phyloP scores from a whole-genome alignment of 257 asterid species.

The Solanum habrochaites region DNA sequence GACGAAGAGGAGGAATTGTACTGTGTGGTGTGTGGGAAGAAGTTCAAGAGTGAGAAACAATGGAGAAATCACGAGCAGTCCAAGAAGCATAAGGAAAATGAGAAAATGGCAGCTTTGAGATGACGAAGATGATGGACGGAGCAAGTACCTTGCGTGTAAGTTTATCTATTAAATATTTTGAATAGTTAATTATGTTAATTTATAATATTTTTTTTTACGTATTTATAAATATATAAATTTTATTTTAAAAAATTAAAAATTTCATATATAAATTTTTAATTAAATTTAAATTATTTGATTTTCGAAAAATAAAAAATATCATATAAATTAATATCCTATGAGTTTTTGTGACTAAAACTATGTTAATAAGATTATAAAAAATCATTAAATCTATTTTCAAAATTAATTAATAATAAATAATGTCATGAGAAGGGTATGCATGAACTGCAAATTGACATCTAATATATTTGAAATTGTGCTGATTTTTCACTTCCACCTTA shows the following conservation, averaged over 20 bases:
- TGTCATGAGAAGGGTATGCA: neutral
- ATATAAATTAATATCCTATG: neutral
- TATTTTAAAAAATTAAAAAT: no score
- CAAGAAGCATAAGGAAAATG: neutral
- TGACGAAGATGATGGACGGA: neutral
- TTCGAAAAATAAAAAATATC: fast-evolving
- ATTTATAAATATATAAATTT: no score
- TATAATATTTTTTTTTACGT: no score
- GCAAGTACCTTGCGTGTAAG: neutral
- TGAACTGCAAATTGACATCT: neutral
- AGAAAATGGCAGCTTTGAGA: neutral
- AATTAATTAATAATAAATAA: no score
- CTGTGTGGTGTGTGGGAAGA: neutral
- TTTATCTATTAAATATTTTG: no score
- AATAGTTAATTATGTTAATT: no score
- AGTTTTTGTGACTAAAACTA: neutral
- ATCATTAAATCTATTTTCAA: no score
- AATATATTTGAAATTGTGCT: neutral
- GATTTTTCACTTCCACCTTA: neutral
- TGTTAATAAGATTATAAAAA: neutral
- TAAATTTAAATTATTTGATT: no score
- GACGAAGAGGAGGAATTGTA: neutral
- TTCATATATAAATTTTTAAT: no score
- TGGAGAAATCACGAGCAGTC: neutral
- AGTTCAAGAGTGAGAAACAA: neutral